Base-by-base conservation (phyloP, 2,329 filamentous ascomycete genomes). In the Atkinsonella texensis region DNA sequence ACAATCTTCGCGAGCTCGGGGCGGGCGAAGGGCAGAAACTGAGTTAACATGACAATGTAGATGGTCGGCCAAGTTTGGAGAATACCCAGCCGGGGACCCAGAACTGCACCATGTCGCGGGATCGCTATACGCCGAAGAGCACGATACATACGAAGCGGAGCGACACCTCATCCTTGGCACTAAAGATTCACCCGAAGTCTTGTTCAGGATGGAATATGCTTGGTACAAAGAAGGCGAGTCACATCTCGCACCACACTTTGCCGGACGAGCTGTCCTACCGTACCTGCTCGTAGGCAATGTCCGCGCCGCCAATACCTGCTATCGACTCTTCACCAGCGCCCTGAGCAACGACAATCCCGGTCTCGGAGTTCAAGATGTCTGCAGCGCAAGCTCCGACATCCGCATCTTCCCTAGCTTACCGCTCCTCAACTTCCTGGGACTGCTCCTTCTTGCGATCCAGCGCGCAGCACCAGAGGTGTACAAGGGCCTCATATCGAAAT, bases 81-180 rank as follows among this genome's bases (percentile, higher is more conserved):
- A 93, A 45, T 88, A 87, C 65, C 90, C 93, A 46, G 86, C 89
- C 48, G 93, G 93, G 54, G 93, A 98, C 63, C 86, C 91, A 2
- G 93, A 97, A 62, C 74, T 98, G 52, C 93, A 98, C 69, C 90
- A 97, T 70, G 89, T 95, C 43, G 84, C 84, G 38, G 93, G 93
- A 48, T 83, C 81, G 33, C 73, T 96, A 43, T 95, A 89, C 66
- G 91, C 90, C n/a, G 85, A 94, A 63, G 91, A 96, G 60, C 85
- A 90, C 67, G 89, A 96, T 55, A 80, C 85, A 28, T 95, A 95
- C 73, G 90, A 96, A 54, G 93, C 94, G 13, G 94, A 98, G 69
- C 80, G 83, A 59, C 93, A 98, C 68, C 76, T 98, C 51, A 69
- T 90, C 47, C 76, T 96, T 40, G 94, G 93, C 54, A 97, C 89